These are phyloP conservation scores for Phytopythium helicoides DNA, from an alignment of 352 stramenopile genomes.

Conservation along the genomic window DNA sequence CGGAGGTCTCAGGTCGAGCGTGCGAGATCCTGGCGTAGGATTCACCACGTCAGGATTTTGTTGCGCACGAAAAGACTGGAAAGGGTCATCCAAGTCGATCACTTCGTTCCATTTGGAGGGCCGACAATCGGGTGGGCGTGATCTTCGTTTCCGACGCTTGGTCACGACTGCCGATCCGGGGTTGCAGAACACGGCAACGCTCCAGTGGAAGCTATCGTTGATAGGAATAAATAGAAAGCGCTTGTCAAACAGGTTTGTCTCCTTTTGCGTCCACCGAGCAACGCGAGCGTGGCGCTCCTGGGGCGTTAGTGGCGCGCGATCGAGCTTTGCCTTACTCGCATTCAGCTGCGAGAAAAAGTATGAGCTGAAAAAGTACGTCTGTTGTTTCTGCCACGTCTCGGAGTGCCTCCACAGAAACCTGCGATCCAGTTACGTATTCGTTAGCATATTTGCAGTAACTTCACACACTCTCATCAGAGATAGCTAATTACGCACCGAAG, in stretches of 20 bases:
- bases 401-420: conserved; percentile 76
- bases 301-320: conserved; percentile 19
- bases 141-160: conserved; percentile 27
- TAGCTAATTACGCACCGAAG: conserved; percentile 53
- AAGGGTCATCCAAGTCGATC: conserved; percentile 35
- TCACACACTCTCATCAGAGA: neutral
- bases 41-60: conserved; percentile 6
- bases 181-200: conserved; percentile 84
- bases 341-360: conserved; percentile 95
- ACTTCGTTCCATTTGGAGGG: conserved; percentile 8
- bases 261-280: conserved; percentile 82
- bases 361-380: conserved; percentile 93
- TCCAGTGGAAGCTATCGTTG: conserved; percentile 92
- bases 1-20: no score
- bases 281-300: conserved; percentile 58
- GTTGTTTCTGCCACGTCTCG: conserved; percentile 48
- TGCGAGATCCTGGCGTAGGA: no score
- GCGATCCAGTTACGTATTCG: neutral
- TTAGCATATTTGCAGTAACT: neutral
- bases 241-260: conserved; percentile 83
- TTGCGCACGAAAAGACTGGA: conserved; percentile 13
- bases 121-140: conserved; percentile 1
- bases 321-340: conserved; percentile 32
- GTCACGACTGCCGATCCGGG: conserved; percentile 65
- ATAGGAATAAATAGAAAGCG: conserved; percentile 89